These are phyloP conservation scores for Tricholoma sp. DNA, from an alignment of 768 basidiomycete species.

Conservation along the genomic window DNA sequence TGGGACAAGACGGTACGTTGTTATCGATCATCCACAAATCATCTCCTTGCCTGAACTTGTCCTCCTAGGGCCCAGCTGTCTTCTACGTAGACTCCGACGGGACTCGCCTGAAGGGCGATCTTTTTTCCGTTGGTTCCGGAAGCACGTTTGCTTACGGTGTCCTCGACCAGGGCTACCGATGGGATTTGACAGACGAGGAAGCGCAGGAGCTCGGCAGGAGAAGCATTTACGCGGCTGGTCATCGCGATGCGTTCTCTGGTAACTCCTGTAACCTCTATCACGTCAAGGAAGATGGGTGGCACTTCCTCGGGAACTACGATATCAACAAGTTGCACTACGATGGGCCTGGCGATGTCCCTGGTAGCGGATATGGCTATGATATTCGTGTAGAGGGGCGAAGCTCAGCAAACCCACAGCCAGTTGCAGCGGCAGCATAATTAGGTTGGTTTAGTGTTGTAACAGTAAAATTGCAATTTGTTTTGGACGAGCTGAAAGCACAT, in stretches of 20 bases:
- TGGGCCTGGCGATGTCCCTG: conserved; percentile 64
- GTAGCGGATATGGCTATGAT: conserved; percentile 78
- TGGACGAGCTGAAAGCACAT: no score
- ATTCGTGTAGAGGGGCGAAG: conserved; percentile 56
- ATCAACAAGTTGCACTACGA: conserved; percentile 89
- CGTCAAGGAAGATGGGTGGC: conserved; percentile 93
- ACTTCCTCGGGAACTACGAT: conserved; percentile 95
- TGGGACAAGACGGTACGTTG: conserved; percentile 93
- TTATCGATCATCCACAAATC: not conserved
- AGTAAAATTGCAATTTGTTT: not conserved
- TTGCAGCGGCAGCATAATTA: conserved; percentile 17
- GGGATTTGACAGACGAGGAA: conserved; percentile 90
- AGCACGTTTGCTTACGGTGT: conserved; percentile 99
- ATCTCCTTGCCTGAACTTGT: not conserved
- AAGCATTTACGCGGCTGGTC: conserved; percentile 95
- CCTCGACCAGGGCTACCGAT: conserved; percentile 90
- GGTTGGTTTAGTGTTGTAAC: conserved; percentile 9
- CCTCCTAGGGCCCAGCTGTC: conserved; percentile 73
- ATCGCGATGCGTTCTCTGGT: conserved; percentile 94
- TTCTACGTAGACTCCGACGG: conserved; percentile 99
- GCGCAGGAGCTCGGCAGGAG: conserved; percentile 91
- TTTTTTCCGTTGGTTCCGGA: conserved; percentile 99
- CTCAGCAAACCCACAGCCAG: conserved; percentile 45
- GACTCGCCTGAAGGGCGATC: conserved; percentile 87
- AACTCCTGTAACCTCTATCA: conserved; percentile 97